A percentile compares a stretch with the other conserved stretches of the same genome.
Conservation (phyloP, 352 stramenopile species). For the Plasmopara muralis region DNA sequence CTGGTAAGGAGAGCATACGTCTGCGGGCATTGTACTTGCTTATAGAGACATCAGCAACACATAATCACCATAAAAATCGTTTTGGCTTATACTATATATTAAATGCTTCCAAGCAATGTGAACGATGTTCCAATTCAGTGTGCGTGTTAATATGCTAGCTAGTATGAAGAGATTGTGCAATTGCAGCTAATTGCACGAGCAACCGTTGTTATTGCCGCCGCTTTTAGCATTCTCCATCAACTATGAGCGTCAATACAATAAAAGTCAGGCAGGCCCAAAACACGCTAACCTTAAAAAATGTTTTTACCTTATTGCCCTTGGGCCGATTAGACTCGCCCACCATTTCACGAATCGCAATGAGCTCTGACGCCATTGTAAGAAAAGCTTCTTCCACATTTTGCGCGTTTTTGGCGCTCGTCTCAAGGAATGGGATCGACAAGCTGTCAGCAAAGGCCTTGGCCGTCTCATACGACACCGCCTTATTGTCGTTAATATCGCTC, state of each 20-base stretch:
- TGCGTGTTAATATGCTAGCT: neutral
- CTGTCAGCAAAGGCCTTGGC: conserved; percentile 96
- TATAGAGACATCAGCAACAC: no score
- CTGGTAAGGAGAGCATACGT: neutral
- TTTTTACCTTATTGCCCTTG: conserved; percentile 53
- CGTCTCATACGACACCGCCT: conserved; percentile 93
- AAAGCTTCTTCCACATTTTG: conserved; percentile 99
- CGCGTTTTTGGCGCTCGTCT: conserved; percentile 98
- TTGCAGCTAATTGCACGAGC: conserved; percentile 33
- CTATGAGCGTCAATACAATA: conserved; percentile 17
- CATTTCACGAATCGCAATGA: conserved; percentile 91
- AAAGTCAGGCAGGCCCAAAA: conserved; percentile 4
- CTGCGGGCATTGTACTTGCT: no score
- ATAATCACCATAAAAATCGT: no score
- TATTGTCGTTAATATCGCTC: conserved; percentile 96
- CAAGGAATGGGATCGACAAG: conserved; percentile 97
- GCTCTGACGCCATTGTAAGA: conserved; percentile 97
- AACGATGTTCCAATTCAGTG: conserved; percentile 16
- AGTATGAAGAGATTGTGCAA: neutral
- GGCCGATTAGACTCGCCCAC: conserved; percentile 67
- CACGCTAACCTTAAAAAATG: neutral
- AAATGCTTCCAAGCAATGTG: conserved; percentile 8
- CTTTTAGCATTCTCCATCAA: conserved; percentile 32
- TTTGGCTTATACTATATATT: neutral
- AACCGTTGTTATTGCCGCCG: conserved; percentile 28